A percentile compares a stretch with the other conserved stretches of the same genome.
phyloP scores from a whole-genome alignment of 2,329 filamentous ascomycete species.

The Myriosclerotinia duriaeana region DNA sequence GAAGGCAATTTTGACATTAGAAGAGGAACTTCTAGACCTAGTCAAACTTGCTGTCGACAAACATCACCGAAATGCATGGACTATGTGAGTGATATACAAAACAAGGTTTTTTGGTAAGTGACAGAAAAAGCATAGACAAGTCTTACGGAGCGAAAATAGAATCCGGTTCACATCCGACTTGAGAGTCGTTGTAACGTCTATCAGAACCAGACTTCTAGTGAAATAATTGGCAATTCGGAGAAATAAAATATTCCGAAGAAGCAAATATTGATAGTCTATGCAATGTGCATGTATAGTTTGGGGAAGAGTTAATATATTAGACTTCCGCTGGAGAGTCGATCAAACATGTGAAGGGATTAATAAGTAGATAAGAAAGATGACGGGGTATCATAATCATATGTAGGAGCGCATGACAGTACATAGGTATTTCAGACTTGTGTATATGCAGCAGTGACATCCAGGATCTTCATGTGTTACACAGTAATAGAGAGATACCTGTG shows the following conservation, averaged over 20 bases:
- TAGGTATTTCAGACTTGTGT: neutral
- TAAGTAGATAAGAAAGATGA: neutral
- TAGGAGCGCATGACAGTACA: neutral
- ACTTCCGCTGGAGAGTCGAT: constrained; percentile 10
- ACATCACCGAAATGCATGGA: neutral
- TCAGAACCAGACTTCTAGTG: neutral
- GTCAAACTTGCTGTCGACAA: neutral
- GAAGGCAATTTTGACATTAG: neutral
- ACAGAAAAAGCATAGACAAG: neutral
- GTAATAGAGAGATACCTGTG: neutral
- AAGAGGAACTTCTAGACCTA: neutral
- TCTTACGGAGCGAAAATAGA: neutral
- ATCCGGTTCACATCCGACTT: neutral
- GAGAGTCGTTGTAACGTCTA: neutral
- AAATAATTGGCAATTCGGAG: neutral
- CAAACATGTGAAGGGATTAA: neutral
- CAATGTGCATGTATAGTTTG: neutral
- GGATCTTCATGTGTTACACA: neutral
- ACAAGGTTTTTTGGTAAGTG: neutral
- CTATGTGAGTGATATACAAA: neutral
- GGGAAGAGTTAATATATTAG: neutral
- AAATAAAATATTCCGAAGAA: neutral
- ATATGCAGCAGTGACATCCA: neutral
- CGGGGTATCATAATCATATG: neutral
- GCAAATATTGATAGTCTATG: neutral